Evolutionary conservation across 805 yeast species (phyloP).

Genomic region (Sugiyamaella marilandica): DNA sequence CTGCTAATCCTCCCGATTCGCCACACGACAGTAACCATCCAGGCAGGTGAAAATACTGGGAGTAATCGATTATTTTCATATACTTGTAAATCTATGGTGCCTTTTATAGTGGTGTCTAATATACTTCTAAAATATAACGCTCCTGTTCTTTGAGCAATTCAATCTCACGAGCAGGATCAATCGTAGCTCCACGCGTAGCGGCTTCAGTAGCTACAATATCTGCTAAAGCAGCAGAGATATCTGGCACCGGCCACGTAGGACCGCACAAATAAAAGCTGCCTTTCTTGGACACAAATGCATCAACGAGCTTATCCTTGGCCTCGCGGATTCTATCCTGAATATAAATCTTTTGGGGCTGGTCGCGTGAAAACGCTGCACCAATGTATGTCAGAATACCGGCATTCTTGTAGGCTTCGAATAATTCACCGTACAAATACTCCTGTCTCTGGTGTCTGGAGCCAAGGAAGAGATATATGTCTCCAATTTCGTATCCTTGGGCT

Average conservation of each 20-base stretch:
- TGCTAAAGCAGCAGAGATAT: constrained; percentile 82
- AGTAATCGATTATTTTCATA: no score
- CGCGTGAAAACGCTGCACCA: constrained; percentile 98
- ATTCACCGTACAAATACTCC: constrained; percentile 92
- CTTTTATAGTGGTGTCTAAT: constrained; percentile 38
- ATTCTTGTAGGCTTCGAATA: constrained; percentile 93
- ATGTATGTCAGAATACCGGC: constrained; percentile 90
- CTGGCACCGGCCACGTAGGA: constrained; percentile 99
- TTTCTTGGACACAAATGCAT: constrained; percentile 67
- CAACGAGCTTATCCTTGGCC: constrained; percentile 63
- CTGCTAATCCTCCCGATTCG: no score
- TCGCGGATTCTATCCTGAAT: constrained; percentile 91
- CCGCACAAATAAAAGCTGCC: constrained; percentile 97
- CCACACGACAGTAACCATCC: no score
- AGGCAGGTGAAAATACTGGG: no score
- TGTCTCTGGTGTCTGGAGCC: constrained; percentile 95
- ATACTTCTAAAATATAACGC: constrained; percentile 89
- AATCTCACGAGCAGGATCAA: constrained; percentile 73
- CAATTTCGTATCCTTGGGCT: constrained; percentile 82
- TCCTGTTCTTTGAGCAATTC: constrained; percentile 92
- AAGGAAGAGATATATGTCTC: constrained; percentile 78
- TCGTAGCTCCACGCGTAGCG: constrained; percentile 53
- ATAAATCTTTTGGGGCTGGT: constrained; percentile 89
- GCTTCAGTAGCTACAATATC: constrained; percentile 77
- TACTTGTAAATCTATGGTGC: no score